These are phyloP conservation scores for Somion occarium DNA, from an alignment of 1,284 basidiomycete genomes.

Conservation along the genomic window DNA sequence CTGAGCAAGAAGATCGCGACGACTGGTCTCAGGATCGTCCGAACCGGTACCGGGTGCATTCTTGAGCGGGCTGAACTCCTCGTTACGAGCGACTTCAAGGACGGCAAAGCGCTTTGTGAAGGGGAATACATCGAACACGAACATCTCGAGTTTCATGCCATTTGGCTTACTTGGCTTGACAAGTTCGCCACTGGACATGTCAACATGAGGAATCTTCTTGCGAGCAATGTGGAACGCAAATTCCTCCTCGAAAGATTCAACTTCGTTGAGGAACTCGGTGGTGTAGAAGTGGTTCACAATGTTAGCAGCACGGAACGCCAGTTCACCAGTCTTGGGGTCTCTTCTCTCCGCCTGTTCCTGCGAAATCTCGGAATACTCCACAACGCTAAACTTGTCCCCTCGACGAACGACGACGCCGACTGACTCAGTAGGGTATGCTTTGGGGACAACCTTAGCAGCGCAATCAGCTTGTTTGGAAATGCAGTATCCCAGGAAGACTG, in stretches of 20 bases:
- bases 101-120: slow-evolving; percentile 83
- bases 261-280: slow-evolving; percentile 74
- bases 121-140: slow-evolving; percentile 99
- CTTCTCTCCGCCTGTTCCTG: slow-evolving; percentile 79
- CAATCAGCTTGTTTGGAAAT: slow-evolving; percentile 84
- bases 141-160: slow-evolving; percentile 99
- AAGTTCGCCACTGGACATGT: slow-evolving; percentile 55
- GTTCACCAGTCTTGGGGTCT: slow-evolving; percentile 66
- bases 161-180: slow-evolving; percentile 90
- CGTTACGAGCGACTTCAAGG: slow-evolving; percentile 82
- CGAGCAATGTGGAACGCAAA: slow-evolving; percentile 97
- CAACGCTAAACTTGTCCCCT: slow-evolving; percentile 82
- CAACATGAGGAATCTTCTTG: slow-evolving; percentile 93
- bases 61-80: slow-evolving; percentile 97
- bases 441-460: slow-evolving; percentile 96
- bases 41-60: slow-evolving; percentile 93
- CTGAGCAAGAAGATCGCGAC: slow-evolving; percentile 88
- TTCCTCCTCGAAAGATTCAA: slow-evolving; percentile 81
- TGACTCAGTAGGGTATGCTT: slow-evolving; percentile 81
- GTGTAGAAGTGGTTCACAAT: slow-evolving; percentile 99
- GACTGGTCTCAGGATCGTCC: slow-evolving; percentile 91
- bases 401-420: slow-evolving; percentile 93
- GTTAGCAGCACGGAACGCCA: slow-evolving; percentile 93
- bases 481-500: slow-evolving; percentile 93
- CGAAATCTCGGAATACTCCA: slow-evolving; percentile 98